Base-by-base conservation (phyloP, 177 flowering plant genomes). In the Telopea speciosissima region DNA sequence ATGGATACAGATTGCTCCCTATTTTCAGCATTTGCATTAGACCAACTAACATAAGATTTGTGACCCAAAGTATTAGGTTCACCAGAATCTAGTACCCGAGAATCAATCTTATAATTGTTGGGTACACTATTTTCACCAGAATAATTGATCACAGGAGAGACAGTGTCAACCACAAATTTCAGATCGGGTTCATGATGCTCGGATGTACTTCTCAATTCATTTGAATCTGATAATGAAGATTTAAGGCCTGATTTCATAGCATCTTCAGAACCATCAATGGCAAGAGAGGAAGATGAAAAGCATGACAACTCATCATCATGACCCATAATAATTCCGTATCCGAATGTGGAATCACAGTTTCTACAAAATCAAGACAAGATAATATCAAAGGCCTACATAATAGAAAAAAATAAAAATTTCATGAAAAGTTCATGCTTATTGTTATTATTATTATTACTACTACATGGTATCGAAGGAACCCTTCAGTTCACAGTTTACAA, bases 271-370 rank as follows among this genome's bases (percentile, higher is more conserved):
- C 80, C 82, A 69, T 74, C 85, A 69, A 76, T 65, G 66, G 77
- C 73, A 74, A 72, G 77, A 23, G 89, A 75, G 42, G 81, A 73
- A 68, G 92, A 78, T 65, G 90, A 76, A 74, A 90, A 79, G 95
- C 93, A 88, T 74, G 82, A 72, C 58, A 88, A 64, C 4, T 85
- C 93, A 65, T 80, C 89, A 49, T 80, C 87, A 75, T 83, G 84
- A 72, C 76, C 76, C 31, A 79, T 70, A 73, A 79, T 70, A 73
- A 66, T 73, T 33, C 81, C 90, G 65, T 84, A 71, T 63, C 90
- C 95, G 79, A 86, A 88, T 44, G 88, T 81, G 58, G 92, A 84
- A 78, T 93, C 97, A 77, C 94, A 89, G 75, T 79, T 87, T 79
- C 98, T 91, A 88, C 65, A 80, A 74, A 65, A 70, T 49, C 31